These are phyloP conservation scores for Yamadazyma diddensiae DNA, from an alignment of 1,139 yeast genomes.

Conservation along the genomic window DNA sequence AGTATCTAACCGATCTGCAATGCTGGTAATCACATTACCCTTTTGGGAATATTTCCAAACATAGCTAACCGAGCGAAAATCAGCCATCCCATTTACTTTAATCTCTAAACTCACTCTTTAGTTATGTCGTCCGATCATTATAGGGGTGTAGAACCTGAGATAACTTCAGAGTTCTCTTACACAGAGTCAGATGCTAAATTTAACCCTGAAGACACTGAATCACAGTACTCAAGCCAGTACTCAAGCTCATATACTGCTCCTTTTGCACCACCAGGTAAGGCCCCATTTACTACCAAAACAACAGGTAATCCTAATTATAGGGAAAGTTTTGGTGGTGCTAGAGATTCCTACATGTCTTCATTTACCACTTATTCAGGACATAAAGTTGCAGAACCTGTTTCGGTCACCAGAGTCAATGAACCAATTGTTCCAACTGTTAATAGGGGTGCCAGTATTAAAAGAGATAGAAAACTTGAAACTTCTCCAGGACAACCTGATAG, in stretches of 20 bases:
- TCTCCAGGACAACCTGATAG: conserved; percentile 6
- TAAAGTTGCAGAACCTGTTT: conserved; percentile 23
- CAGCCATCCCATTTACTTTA: no score
- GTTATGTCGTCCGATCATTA: conserved; percentile 1
- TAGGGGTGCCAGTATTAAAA: conserved; percentile 9
- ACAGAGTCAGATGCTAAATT: conserved; percentile 8
- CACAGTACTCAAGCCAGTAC: conserved; percentile 5
- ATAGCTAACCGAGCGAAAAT: no score
- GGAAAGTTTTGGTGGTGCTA: neutral
- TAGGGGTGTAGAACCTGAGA: conserved; percentile 1
- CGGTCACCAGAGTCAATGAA: conserved; percentile 21
- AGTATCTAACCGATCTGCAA: neutral
- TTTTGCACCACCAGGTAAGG: neutral
- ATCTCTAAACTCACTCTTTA: no score
- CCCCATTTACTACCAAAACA: neutral
- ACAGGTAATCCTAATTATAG: neutral
- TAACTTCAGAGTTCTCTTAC: conserved; percentile 10
- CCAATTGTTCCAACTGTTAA: conserved; percentile 16
- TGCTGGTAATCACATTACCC: neutral
- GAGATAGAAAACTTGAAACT: conserved; percentile 5
- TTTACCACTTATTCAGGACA: conserved; percentile 30
- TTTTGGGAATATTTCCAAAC: neutral
- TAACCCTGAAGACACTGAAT: conserved; percentile 6
- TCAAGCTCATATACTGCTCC: conserved; percentile 2
- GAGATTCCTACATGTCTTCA: conserved; percentile 27